Base-by-base conservation (phyloP, 2,329 filamentous ascomycete species). In the Hypomyces rosellus region DNA sequence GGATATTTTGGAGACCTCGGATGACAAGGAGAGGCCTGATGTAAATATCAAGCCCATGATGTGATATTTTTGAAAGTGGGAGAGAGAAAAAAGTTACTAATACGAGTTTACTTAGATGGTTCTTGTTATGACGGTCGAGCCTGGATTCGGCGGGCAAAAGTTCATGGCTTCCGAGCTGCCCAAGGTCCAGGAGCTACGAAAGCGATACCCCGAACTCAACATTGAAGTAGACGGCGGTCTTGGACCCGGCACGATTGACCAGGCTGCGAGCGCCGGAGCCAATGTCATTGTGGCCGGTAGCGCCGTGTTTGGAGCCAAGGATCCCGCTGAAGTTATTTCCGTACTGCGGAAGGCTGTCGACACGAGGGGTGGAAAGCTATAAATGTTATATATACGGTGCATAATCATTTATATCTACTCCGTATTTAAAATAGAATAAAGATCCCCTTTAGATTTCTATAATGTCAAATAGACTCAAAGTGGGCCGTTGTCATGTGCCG, bases 281-380 rank as follows among this genome's bases (percentile, higher is more conserved):
- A 99, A 99, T 63, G 93, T 99, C 51, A 99, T 99, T 63, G 93
- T 99, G 46, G 92, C 93, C 11, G 93, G 93, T 30, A 96, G 89
- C 62, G 93, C 93, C 38, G 90, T 99, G 7, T 99, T 97, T 69
- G 90, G 91, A 34, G 92, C 93, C 15, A 79, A 89, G 63, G 88
- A 96, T 63, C 93, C 93, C 0, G 80, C 80, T 5, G 86, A 93
- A 58, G 90, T 96, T 20, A 96, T 99, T 64, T 71, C 77, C n/a
- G 75, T 87, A 68, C 72, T 99, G 63, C 80, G 90, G 57, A 81
- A 86, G 53, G 81, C 88, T 3, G 91, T 99, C 3, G 82, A 96
- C 48, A 80, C 78, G 61, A 70, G 68, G 57, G 61, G 53, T 46
- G 70, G 67, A 34, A 75, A 69, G 65, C 62, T 70, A 54, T 74